phyloP scores from a whole-genome alignment of 2,329 filamentous ascomycete species.

The Cryoendolithus antarcticus region DNA sequence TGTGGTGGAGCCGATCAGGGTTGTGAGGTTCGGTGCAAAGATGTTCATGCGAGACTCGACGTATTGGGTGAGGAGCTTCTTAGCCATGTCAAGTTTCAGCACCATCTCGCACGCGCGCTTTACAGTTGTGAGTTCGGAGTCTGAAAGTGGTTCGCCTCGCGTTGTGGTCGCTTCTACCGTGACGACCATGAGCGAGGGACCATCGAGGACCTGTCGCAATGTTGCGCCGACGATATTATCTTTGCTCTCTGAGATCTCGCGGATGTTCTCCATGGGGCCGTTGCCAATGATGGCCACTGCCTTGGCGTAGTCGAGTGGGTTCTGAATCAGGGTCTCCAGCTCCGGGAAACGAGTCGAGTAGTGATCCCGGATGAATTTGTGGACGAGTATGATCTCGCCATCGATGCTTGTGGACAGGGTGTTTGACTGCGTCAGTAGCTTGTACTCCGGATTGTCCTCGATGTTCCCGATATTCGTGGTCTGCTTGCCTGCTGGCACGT shows the following conservation, averaged over 20 bases:
- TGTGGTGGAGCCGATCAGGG: conserved; percentile 79
- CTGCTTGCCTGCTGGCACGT: conserved; percentile 51
- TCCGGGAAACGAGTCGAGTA: conserved; percentile 92
- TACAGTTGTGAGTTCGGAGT: conserved; percentile 61
- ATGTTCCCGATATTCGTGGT: conserved; percentile 64
- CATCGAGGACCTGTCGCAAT: conserved; percentile 71
- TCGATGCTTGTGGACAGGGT: conserved; percentile 85
- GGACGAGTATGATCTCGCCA: conserved; percentile 79
- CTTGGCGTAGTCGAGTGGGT: conserved; percentile 89
- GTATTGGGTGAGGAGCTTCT: conserved; percentile 77
- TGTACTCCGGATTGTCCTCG: conserved; percentile 85
- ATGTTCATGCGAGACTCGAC: conserved; percentile 95
- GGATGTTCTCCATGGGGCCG: conserved; percentile 81
- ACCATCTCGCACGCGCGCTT: conserved; percentile 75
- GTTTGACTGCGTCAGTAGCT: conserved; percentile 78
- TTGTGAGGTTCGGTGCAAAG: conserved; percentile 88
- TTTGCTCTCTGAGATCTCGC: conserved; percentile 59
- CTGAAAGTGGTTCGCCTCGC: conserved; percentile 62
- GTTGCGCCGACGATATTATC: conserved; percentile 67
- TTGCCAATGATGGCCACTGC: conserved; percentile 89
- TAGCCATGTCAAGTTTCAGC: conserved; percentile 75
- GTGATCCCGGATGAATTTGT: conserved; percentile 93
- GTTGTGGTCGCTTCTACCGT: conserved; percentile 89
- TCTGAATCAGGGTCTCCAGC: conserved; percentile 81
- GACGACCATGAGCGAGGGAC: conserved; percentile 87